Evolutionary conservation across 805 yeast species (phyloP).

Genomic region (Myxozyma monticola): DNA sequence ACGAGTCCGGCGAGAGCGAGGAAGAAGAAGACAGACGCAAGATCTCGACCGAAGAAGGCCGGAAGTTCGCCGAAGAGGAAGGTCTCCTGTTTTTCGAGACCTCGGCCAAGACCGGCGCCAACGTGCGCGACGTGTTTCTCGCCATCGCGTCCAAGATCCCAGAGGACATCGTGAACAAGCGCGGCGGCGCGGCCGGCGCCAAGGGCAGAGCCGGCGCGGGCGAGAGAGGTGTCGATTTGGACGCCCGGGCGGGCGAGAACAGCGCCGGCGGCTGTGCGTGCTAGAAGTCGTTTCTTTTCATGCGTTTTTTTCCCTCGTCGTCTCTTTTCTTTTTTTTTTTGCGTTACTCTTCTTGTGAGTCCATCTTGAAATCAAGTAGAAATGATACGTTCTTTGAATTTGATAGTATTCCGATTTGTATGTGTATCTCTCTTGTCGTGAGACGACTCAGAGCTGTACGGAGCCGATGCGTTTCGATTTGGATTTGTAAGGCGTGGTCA

Average conservation of each 20-base stretch:
- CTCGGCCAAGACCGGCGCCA: slow-evolving; percentile 85
- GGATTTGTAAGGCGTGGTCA: too few species aligned
- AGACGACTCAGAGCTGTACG: too few species aligned
- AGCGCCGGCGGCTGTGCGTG: slow-evolving; percentile 29
- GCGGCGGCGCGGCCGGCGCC: slow-evolving; percentile 24
- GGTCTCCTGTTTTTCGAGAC: slow-evolving; percentile 89
- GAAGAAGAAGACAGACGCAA: slow-evolving; percentile 49
- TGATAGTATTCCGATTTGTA: too few species aligned
- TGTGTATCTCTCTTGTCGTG: too few species aligned
- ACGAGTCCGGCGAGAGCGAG: slow-evolving; percentile 46
- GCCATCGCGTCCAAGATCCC: slow-evolving; percentile 90
- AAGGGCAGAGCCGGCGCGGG: slow-evolving; percentile 28
- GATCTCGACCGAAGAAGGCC: slow-evolving; percentile 84
- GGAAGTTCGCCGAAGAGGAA: slow-evolving; percentile 85
- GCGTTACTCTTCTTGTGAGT: neutral
- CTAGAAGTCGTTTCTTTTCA: slow-evolving; percentile 5
- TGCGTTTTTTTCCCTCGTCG: neutral
- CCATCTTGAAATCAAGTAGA: too few species aligned
- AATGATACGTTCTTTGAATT: too few species aligned
- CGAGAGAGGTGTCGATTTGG: slow-evolving; percentile 29
- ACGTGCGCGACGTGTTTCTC: slow-evolving; percentile 87
- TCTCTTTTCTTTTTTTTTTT: neutral
- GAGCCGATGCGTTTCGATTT: too few species aligned
- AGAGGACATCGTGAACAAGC: slow-evolving; percentile 37
- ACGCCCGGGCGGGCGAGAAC: slow-evolving; percentile 21